phyloP scores from a whole-genome alignment of 2,329 filamentous ascomycete species.

The Hansfordia pulvinata region DNA sequence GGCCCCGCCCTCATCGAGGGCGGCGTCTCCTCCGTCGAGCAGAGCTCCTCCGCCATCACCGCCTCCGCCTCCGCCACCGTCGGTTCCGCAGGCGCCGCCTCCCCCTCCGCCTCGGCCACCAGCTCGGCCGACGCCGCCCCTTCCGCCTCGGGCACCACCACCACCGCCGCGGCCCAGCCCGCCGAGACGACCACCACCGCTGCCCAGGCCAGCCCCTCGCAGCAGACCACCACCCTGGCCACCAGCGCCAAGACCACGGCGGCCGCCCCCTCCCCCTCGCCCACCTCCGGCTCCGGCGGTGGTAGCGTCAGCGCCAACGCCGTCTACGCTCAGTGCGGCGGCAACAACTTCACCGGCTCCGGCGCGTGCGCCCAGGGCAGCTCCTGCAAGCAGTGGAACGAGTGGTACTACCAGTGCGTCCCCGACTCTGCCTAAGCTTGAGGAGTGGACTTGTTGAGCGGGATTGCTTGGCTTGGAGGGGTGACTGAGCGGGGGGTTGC shows the following conservation, averaged over 20 bases:
- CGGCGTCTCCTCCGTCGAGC: too few species aligned
- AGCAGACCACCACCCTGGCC: background rate
- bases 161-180: background rate
- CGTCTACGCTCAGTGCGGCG: slow-evolving; percentile 26
- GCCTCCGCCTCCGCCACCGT: slow-evolving; percentile 1
- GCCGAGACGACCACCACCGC: too few species aligned
- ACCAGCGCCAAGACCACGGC: background rate
- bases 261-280: background rate
- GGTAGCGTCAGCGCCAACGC: background rate
- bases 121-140: background rate
- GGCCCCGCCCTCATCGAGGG: slow-evolving; percentile 10
- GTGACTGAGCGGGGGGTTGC: too few species aligned
- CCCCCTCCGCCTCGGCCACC: background rate
- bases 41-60: slow-evolving; percentile 3
- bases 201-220: too few species aligned
- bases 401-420: slow-evolving; percentile 28
- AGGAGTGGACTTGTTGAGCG: too few species aligned
- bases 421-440: too few species aligned
- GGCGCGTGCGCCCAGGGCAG: slow-evolving; percentile 19
- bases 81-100: background rate
- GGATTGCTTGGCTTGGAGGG: too few species aligned
- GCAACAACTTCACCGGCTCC: slow-evolving; percentile 21
- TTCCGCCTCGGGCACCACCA: slow-evolving; percentile 1
- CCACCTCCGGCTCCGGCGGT: background rate
- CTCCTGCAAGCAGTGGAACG: slow-evolving; percentile 21